phyloP scores from a whole-genome alignment of 441 rosid species.

The Mallotus repandus region DNA sequence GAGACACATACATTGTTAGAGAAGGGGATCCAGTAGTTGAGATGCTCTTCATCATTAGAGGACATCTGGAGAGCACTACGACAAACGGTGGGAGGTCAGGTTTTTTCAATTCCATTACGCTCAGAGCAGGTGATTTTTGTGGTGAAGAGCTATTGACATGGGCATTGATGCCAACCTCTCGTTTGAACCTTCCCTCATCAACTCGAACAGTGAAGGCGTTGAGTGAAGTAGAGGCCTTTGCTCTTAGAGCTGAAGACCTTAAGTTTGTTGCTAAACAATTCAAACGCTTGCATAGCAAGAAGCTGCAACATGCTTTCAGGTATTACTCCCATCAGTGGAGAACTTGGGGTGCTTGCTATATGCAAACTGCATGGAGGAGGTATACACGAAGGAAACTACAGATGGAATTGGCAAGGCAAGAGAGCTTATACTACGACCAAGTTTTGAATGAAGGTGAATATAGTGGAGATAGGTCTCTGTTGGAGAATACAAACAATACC shows the following conservation, averaged over 20 bases:
- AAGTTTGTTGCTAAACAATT: slow-evolving; percentile 79
- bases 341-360: slow-evolving; percentile 76
- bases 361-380: slow-evolving; percentile 76
- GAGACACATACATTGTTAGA: slow-evolving; percentile 54
- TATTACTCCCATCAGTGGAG: slow-evolving; percentile 94
- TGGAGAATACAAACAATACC: slow-evolving; percentile 3
- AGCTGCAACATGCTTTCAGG: slow-evolving; percentile 82
- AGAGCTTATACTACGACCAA: slow-evolving; percentile 35
- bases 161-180: slow-evolving; percentile 61
- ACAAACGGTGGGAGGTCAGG: slow-evolving; percentile 80
- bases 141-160: slow-evolving; percentile 86
- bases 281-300: slow-evolving; percentile 79
- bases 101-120: slow-evolving; percentile 69
- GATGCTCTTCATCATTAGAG: slow-evolving; percentile 89
- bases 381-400: slow-evolving; percentile 52
- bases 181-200: slow-evolving; percentile 60
- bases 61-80: slow-evolving; percentile 77
- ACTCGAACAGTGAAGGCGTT: slow-evolving; percentile 65
- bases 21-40: slow-evolving; percentile 91
- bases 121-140: slow-evolving; percentile 75
- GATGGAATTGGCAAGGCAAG: slow-evolving; percentile 65
- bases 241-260: slow-evolving; percentile 72
- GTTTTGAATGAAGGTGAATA: slow-evolving; percentile 13
- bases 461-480: not conserved
- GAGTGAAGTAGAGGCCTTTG: slow-evolving; percentile 75